Evolutionary conservation across 1,284 basidiomycete genomes (phyloP).

Genomic region (Ustilago nuda): DNA sequence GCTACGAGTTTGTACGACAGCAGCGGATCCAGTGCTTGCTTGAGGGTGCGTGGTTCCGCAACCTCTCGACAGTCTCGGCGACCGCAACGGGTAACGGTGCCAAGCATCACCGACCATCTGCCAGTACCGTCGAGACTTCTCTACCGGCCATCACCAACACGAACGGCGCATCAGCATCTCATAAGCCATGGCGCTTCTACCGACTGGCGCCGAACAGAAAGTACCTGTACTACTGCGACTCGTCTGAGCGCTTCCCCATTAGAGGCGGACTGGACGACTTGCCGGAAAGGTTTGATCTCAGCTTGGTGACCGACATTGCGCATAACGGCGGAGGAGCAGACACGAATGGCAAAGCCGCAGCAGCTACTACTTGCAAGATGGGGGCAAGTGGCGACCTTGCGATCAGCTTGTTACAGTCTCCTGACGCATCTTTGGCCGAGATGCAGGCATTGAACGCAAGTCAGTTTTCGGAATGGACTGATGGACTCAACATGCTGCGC

Average conservation of each 20-base stretch:
- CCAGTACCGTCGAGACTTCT: conserved; percentile 37
- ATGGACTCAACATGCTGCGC: conserved; percentile 83
- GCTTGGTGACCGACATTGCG: conserved; percentile 66
- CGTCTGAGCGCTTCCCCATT: conserved; percentile 79
- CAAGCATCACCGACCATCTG: conserved; percentile 25
- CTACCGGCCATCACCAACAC: conserved; percentile 8
- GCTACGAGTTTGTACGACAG: conserved; percentile 89
- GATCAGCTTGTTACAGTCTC: conserved; percentile 55
- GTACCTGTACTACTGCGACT: conserved; percentile 85
- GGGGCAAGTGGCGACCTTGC: conserved; percentile 19
- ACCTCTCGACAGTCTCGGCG: conserved; percentile 60
- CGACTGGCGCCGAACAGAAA: conserved; percentile 74
- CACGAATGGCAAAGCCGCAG: conserved; percentile 5
- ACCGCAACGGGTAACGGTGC: neutral
- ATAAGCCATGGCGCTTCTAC: conserved; percentile 69
- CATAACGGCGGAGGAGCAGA: conserved; percentile 16
- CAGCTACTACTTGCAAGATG: neutral
- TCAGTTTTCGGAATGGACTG: conserved; percentile 94
- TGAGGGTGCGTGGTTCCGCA: conserved; percentile 91
- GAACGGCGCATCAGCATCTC: conserved; percentile 4
- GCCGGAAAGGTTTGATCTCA: conserved; percentile 75
- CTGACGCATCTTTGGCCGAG: conserved; percentile 77
- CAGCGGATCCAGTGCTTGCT: conserved; percentile 88
- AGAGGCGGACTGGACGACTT: conserved; percentile 85
- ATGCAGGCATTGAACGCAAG: conserved; percentile 85